Percentiles rank a stretch among this genome's conserved stretches.
These are phyloP conservation scores for Melastoma candidum DNA, from an alignment of 441 rosid species.

Conservation along the genomic window DNA sequence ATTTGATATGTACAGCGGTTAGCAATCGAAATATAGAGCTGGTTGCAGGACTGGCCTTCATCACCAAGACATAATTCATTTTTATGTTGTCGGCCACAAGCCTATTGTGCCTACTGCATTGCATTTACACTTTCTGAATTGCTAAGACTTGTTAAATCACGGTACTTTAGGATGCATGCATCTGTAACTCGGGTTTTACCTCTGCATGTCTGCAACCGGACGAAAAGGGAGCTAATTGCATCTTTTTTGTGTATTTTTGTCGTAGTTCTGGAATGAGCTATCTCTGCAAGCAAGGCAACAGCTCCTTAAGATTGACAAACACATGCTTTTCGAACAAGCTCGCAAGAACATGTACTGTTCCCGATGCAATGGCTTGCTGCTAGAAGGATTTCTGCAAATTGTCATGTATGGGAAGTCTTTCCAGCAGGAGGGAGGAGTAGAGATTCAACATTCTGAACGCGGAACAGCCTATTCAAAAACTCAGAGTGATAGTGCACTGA, in stretches of 20 bases:
- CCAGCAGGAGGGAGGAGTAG: conserved; percentile 46
- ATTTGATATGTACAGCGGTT: too few species aligned
- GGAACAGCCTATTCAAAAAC: conserved; percentile 29
- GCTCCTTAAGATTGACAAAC: conserved; percentile 78
- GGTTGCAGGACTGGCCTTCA: too few species aligned
- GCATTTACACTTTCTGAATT: too few species aligned
- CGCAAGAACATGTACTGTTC: conserved; percentile 92
- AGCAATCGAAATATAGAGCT: too few species aligned
- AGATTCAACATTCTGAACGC: conserved; percentile 23
- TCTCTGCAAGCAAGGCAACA: conserved; percentile 52
- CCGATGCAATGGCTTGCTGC: conserved; percentile 83
- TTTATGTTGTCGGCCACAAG: too few species aligned
- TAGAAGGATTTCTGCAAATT: conserved; percentile 82
- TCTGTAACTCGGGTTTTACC: background rate
- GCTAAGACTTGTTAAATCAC: too few species aligned
- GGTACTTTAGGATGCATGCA: too few species aligned
- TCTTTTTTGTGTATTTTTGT: conserved; percentile 12
- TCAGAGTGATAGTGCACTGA: conserved; percentile 28
- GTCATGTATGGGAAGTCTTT: conserved; percentile 74
- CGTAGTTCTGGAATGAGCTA: conserved; percentile 79
- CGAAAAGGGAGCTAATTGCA: conserved; percentile 1
- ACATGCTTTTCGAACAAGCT: conserved; percentile 82
- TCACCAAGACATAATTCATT: too few species aligned
- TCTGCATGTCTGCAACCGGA: conserved; percentile 6
- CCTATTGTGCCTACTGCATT: too few species aligned